Evolutionary conservation across 2,329 filamentous ascomycete species (phyloP), one percentile per base, ranked within the genome.

Genomic region (Aspergillus eucalypticola): DNA sequence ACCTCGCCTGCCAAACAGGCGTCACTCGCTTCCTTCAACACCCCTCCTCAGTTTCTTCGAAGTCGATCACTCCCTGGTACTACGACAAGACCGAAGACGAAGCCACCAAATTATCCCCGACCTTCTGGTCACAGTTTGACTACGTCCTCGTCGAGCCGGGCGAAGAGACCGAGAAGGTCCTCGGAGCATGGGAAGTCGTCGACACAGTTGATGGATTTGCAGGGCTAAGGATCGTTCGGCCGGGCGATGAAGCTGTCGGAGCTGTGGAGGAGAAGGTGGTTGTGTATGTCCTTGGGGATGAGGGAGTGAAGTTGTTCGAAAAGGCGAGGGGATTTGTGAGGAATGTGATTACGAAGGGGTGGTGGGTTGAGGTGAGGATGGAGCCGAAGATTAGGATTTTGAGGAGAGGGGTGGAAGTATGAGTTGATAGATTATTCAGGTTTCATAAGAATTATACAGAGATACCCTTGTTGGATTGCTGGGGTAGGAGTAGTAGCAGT

Each of bases 11-110:
- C 58, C 86, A 88, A 68, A 87, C 86, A 2, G 86, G 86, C 49
- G 81, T 88, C 13, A 88, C 86, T 0, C 80, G 83, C 0, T 88
- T 88, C 67, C 74, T 86, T 8, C 80, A 85, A 67, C 66, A 73
- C 21, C 70, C 39, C 39, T 44, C 41, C 8, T 44, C 19, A n/a
- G n/a, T n/a, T 8, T 4, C 19, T 44, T 21, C 17, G 7, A 5
- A 11, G 55, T 52, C 59, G 44, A 68, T 8, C 10, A 39, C n/a
- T n/a, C 52, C 19, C 5, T 88, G 84, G 84, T 67, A 74, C 1
- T 88, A 88, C 69, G 85, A 88, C 69, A 88, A 88, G 68, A 85
- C 85, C 0, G 84, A 84, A 66, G 77, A 85, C 50, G 75, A 81
- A 27, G 65, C 72, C 2, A 64, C 68, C 2, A 79, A 86, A 35